A percentile compares a stretch with the other conserved stretches of the same genome.
These are phyloP conservation scores for Talaromyces amestolkiae DNA, from an alignment of 2,329 filamentous ascomycete genomes.

Conservation along the genomic window DNA sequence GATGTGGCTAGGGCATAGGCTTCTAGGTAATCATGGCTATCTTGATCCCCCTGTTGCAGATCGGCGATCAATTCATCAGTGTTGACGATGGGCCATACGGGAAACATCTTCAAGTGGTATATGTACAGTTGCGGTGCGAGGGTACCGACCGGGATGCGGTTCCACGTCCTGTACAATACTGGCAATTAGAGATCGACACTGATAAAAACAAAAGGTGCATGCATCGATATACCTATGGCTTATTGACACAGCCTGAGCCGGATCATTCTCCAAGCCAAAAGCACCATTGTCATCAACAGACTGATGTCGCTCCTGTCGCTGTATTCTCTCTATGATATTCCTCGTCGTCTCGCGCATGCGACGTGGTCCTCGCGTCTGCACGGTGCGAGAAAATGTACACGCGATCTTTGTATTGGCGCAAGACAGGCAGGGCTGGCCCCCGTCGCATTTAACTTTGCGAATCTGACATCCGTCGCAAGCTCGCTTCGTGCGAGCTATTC, in stretches of 20 bases:
- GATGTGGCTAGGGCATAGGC: constrained; percentile 46
- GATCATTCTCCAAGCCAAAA: background rate
- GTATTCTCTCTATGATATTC: constrained; percentile 25
- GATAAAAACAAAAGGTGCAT: background rate
- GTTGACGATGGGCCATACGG: constrained; percentile 53
- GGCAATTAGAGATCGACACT: background rate
- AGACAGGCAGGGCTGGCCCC: constrained; percentile 47
- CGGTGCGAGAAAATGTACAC: constrained; percentile 52
- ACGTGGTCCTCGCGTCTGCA: constrained; percentile 48
- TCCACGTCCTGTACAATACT: constrained; percentile 22
- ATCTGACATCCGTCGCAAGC: constrained; percentile 56
- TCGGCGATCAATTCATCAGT: constrained; percentile 42
- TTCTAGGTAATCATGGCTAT: constrained; percentile 30
- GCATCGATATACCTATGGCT: background rate
- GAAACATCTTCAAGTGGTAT: constrained; percentile 52
- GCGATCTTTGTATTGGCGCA: constrained; percentile 47
- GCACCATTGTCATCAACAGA: background rate
- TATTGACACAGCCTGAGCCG: background rate
- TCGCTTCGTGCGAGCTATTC: constrained; percentile 30
- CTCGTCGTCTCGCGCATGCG: constrained; percentile 34
- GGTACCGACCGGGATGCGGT: constrained; percentile 22
- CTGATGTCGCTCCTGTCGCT: constrained; percentile 30
- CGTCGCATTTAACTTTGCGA: constrained; percentile 53
- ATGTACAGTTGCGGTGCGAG: constrained; percentile 41
- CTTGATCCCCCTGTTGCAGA: constrained; percentile 18